Base-by-base conservation (phyloP, 306 rosid genomes). In the Cercis canadensis region DNA sequence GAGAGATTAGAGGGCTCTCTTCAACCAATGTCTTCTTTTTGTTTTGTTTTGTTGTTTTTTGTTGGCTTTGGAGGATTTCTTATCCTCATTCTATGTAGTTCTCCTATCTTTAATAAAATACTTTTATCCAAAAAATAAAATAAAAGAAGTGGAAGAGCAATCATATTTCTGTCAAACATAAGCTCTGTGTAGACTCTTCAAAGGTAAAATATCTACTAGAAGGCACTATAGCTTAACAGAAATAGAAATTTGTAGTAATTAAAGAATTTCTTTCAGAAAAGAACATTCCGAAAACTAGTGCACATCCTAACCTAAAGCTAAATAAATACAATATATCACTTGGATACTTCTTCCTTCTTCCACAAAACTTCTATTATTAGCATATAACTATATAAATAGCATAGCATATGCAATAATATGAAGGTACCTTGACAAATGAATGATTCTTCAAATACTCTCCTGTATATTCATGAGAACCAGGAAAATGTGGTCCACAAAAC, bases 401-500 rank as follows among this genome's bases (percentile, higher is more conserved):
- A 62, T 31, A 74, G 16, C 0, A 60, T 29, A 44, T 32, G 10
- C 18, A 46, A 47, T 1, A 56, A 34, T 15, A 63, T 12, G 43
- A 34, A 41, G 6, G 56, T 63, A 89, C 98, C 97, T 92, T 88
- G 73, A 92, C 57, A 58, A 10, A 67, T 21, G 96, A 76, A 62
- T 85, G 84, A 8, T 80, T 75, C 36, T 78, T 80, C 86, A 92
- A 71, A 80, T 90, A 92, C 45, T 88, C 75, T 34, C 67, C 14
- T 1, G 98, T 87, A 70, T 88, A 89, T 24, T 65, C 83, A 34
- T 89, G 83, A 32, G 96, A 88, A 80, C 85, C 79, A 19, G 92
- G 74, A 55, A 89, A 89, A 4, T 80, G 74, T 8, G 84, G 67
- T 37, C 98, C 96, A 61, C 98, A 92, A 69, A 92, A 89, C 57